Percentiles rank a stretch among this genome's conserved stretches.
phyloP scores from a whole-genome alignment of 192 early-diverging fungal genomes.

The Coemansia aciculifera region DNA sequence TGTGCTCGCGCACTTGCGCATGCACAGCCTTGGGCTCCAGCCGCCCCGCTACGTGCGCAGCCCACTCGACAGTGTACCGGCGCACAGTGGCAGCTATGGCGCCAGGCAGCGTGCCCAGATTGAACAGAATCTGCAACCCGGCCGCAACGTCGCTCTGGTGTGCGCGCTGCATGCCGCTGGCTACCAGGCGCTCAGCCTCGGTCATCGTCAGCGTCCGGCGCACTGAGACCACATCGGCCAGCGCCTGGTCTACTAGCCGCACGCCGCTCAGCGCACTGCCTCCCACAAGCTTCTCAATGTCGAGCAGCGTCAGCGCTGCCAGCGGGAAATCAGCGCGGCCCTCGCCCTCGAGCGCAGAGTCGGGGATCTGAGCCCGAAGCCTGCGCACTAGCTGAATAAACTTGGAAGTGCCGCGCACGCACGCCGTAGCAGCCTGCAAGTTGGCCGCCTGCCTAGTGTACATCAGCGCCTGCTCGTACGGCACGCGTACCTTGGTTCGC shows the following conservation, averaged over 20 bases:
- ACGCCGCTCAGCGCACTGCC: conserved; percentile 24
- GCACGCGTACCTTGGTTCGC: conserved; percentile 39
- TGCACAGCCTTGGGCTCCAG: conserved; percentile 16
- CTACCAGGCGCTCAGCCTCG: conserved; percentile 26
- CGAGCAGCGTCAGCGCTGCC: conserved; percentile 39
- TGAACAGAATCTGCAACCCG: conserved; percentile 34
- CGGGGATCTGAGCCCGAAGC: conserved; percentile 28
- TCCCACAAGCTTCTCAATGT: conserved; percentile 25
- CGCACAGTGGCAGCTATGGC: conserved; percentile 13
- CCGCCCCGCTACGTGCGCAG: neutral
- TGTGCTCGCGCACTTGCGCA: conserved; percentile 29
- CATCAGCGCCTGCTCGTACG: conserved; percentile 32
- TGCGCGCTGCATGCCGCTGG: conserved; percentile 25
- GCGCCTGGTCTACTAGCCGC: conserved; percentile 23
- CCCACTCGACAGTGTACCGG: conserved; percentile 10
- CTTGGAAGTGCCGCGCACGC: conserved; percentile 18
- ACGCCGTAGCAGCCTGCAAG: conserved; percentile 27
- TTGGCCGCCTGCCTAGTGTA: conserved; percentile 27
- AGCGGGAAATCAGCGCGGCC: conserved; percentile 25
- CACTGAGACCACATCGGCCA: neutral
- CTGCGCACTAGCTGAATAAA: conserved; percentile 39
- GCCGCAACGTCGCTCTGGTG: conserved; percentile 29
- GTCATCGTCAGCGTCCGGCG: conserved; percentile 12
- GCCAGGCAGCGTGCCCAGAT: conserved; percentile 25
- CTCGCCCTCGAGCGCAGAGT: neutral